A percentile compares a stretch with the other conserved stretches of the same genome.
Conservation (phyloP, 768 basidiomycete species). For the Boletus patriciae region DNA sequence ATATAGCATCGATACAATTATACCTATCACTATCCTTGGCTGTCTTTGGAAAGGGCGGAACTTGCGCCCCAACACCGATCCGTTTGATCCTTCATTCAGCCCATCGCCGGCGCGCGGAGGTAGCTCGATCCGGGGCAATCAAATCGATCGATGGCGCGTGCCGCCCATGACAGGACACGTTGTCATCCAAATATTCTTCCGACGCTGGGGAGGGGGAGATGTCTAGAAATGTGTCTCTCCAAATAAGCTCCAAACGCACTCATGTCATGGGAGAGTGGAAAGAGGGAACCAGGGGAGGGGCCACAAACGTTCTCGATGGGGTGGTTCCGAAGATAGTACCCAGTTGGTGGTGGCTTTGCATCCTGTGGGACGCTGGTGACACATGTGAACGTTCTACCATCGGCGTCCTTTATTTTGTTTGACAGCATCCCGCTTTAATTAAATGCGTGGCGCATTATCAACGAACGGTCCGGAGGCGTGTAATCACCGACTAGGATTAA, state of each 20-base stretch:
- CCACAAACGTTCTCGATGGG: background rate
- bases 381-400: conserved; percentile 1
- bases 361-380: conserved; percentile 6
- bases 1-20: conserved; percentile 6
- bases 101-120: conserved; percentile 23
- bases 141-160: conserved; percentile 20
- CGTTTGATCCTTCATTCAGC: conserved; percentile 14
- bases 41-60: conserved; percentile 11
- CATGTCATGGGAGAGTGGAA: conserved; percentile 9
- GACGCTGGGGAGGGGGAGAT: background rate
- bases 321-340: background rate
- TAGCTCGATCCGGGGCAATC: conserved; percentile 19
- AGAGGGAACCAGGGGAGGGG: background rate
- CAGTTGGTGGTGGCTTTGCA: background rate
- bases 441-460: conserved; percentile 8
- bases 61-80: conserved; percentile 12
- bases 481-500: conserved; percentile 20
- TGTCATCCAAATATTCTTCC: background rate
- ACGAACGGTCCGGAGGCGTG: conserved; percentile 16
- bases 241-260: conserved; percentile 3
- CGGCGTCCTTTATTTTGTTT: background rate
- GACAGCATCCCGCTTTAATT: conserved; percentile 5
- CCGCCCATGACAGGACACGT: conserved; percentile 8
- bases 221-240: background rate
- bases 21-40: background rate